Conservation (phyloP, 495 filamentous ascomycete species). For the Glarea lozoyensis region DNA sequence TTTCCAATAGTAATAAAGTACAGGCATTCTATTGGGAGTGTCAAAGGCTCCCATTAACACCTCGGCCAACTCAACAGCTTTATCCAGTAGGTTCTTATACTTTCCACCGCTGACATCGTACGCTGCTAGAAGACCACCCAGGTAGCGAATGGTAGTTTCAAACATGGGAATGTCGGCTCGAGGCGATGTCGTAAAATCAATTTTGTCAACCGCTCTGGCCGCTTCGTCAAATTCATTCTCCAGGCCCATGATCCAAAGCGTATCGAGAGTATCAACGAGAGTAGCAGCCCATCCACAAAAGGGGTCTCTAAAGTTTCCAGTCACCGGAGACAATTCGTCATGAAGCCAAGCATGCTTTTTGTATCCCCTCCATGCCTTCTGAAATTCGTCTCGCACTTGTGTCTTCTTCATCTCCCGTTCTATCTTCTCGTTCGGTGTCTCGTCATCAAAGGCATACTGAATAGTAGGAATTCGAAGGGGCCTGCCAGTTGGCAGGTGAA, state of each 20-base stretch:
- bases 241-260: constrained; percentile 92
- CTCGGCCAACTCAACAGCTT: constrained; percentile 82
- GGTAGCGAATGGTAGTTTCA: constrained; percentile 81
- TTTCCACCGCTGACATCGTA: constrained; percentile 72
- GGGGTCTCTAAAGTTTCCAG: constrained; percentile 53
- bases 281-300: constrained; percentile 96
- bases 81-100: constrained; percentile 65
- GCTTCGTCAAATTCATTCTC: constrained; percentile 86
- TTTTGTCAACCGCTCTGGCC: constrained; percentile 61
- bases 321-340: constrained; percentile 73
- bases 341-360: constrained; percentile 72
- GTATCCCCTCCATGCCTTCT: constrained; percentile 77
- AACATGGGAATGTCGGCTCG: constrained; percentile 63
- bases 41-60: constrained; percentile 89
- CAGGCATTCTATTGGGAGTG: constrained; percentile 92
- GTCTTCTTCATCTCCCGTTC: constrained; percentile 54
- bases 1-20: constrained; percentile 78
- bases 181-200: constrained; percentile 81
- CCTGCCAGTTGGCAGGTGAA: constrained; percentile 63
- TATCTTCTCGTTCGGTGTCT: constrained; percentile 49
- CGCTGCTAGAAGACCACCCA: constrained; percentile 75
- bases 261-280: constrained; percentile 86
- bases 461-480: constrained; percentile 64
- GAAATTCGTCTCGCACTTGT: constrained; percentile 69
- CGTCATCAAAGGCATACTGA: constrained; percentile 60